Evolutionary conservation across 2,329 filamentous ascomycete species (phyloP).

Genomic region (Cercospora sesami): DNA sequence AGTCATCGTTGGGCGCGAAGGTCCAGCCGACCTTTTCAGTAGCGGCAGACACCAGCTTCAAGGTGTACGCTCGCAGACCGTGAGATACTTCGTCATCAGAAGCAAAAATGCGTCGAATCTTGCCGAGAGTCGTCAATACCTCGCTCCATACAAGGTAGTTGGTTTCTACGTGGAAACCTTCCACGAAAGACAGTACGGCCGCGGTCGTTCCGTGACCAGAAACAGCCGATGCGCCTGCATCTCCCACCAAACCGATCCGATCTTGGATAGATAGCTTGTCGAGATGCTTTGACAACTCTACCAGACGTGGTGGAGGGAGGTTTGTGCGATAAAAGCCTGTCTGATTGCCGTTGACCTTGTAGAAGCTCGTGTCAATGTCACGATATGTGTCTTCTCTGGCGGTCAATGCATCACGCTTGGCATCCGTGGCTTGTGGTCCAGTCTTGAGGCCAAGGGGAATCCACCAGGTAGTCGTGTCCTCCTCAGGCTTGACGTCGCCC

Average conservation of each 20-base stretch:
- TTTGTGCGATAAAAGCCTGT: slow-evolving; percentile 92
- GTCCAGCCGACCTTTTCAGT: slow-evolving; percentile 84
- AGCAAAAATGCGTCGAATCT: slow-evolving; percentile 81
- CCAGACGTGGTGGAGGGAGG: slow-evolving; percentile 80
- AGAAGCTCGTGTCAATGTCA: slow-evolving; percentile 76
- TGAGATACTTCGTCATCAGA: slow-evolving; percentile 70
- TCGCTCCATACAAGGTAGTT: slow-evolving; percentile 90
- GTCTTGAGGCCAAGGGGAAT: slow-evolving; percentile 84
- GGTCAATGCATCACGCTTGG: slow-evolving; percentile 68
- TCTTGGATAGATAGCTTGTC: slow-evolving; percentile 78
- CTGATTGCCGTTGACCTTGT: slow-evolving; percentile 89
- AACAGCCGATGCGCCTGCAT: slow-evolving; percentile 83
- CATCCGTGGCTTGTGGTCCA: slow-evolving; percentile 63
- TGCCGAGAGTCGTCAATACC: slow-evolving; percentile 72
- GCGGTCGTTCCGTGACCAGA: slow-evolving; percentile 82
- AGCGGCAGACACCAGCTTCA: slow-evolving; percentile 73
- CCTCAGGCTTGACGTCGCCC: slow-evolving; percentile 85
- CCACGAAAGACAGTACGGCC: slow-evolving; percentile 76
- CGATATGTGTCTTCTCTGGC: slow-evolving; percentile 74
- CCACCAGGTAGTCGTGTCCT: slow-evolving; percentile 95
- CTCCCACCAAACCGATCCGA: slow-evolving; percentile 88
- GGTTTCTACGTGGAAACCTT: slow-evolving; percentile 78
- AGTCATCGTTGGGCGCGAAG: slow-evolving; percentile 74
- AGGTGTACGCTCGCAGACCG: slow-evolving; percentile 74
- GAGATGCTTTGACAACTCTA: slow-evolving; percentile 75